Percentiles rank a stretch among this genome's conserved stretches.
Evolutionary conservation across 1,284 basidiomycete species (phyloP).

Genomic region (Moesziomyces globuligerus): DNA sequence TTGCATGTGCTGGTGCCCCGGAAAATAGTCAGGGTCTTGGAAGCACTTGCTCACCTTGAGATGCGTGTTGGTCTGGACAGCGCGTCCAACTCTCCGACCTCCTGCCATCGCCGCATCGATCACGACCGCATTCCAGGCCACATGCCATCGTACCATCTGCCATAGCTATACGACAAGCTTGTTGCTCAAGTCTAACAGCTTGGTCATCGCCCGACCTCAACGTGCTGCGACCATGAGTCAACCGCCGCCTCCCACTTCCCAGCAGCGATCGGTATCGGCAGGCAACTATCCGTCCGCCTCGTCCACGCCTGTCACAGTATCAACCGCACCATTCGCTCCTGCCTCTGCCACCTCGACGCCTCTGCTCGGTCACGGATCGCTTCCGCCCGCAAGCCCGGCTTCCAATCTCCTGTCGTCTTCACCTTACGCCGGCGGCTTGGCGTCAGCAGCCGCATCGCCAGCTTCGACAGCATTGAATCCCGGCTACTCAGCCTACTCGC

Average conservation of each 20-base stretch:
- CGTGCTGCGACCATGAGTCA: constrained; percentile 17
- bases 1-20: neutral
- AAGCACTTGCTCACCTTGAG: neutral
- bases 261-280: constrained; percentile 34
- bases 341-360: constrained; percentile 21
- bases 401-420: constrained; percentile 18
- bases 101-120: neutral
- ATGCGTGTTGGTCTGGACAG: constrained; percentile 15
- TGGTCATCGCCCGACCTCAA: neutral
- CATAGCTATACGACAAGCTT: neutral
- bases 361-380: constrained; percentile 13
- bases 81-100: neutral
- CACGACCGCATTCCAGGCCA: neutral
- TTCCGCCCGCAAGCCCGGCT: constrained; percentile 11
- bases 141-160: no score
- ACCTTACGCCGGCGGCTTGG: constrained; percentile 6
- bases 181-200: neutral
- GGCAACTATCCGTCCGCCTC: constrained; percentile 32
- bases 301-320: constrained; percentile 6
- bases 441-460: constrained; percentile 11
- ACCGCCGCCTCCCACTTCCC: constrained; percentile 25
- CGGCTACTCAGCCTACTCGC: neutral
- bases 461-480: constrained; percentile 12
- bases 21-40: constrained; percentile 17
- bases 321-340: constrained; percentile 8